Base-by-base conservation (phyloP, 1,284 basidiomycete species). In the Grifola frondosa region DNA sequence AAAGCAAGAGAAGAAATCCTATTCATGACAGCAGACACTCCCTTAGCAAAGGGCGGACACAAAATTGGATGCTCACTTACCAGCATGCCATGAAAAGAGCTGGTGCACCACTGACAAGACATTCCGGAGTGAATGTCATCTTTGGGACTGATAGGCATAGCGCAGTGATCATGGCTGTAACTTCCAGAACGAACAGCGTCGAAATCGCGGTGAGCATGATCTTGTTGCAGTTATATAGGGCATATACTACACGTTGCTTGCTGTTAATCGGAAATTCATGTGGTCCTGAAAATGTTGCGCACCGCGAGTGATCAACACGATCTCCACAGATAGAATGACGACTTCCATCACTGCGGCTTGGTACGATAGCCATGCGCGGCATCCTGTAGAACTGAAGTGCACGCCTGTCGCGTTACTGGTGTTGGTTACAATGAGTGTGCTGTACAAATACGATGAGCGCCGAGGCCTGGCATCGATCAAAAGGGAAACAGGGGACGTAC, bases 1-100 rank as follows among this genome's bases (percentile, higher is more conserved):
- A 61, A 58, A 1, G 48, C 21, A 8, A 62, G 48, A 8, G 59
- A 57, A 6, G 56, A 46, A 32, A 58, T 50, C 58, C 59, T 61
- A 22, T 3, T 7, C 34, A 31, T 13, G 4, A 5, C 13, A 16
- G 11, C 19, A 16, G 4, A 6, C 10, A 20, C 32, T 7, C n/a
- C 17, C 10, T 20, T 13, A 34, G 20, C 31, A 5, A 6, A 22
- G 12, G 4, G 24, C 10, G 5, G 19, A 7, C 23, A 9, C 3
- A 20, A 24, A 37, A 33, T 1, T 11, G 30, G 6, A 11, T 10
- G 15, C 19, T 10, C 10, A 43, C 52, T 25, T 34, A 61, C 59
- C 58, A 59, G 42, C 56, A 61, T 23, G 49, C 49, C n/a, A 55
- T 44, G 41, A 59, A 59, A 15, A 58, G 44, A 3, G 49, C 17